Evolutionary conservation across 768 basidiomycete species (phyloP).

Genomic region (Agrocybe chaxingu): DNA sequence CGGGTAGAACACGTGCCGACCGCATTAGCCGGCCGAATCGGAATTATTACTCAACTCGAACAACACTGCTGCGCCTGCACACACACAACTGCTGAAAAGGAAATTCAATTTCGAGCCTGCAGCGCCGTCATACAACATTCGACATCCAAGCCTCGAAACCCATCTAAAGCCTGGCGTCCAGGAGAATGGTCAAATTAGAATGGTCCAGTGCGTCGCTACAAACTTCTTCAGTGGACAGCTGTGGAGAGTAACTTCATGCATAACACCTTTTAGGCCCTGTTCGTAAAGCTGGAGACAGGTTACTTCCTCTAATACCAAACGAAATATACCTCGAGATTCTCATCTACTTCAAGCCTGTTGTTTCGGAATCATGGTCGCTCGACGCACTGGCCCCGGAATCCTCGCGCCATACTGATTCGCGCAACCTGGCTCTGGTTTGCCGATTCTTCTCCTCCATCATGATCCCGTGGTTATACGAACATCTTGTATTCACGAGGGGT

Average conservation of each 20-base stretch:
- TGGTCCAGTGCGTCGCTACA: slow-evolving; percentile 8
- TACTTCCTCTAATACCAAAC: slow-evolving; percentile 32
- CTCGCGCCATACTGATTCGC: slow-evolving; percentile 10
- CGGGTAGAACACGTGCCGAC: too few species aligned
- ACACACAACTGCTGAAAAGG: too few species aligned
- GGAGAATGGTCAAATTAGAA: too few species aligned
- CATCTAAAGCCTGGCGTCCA: too few species aligned
- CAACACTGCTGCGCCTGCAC: too few species aligned
- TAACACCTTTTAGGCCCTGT: slow-evolving; percentile 12
- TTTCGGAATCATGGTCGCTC: slow-evolving; percentile 6
- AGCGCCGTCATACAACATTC: too few species aligned
- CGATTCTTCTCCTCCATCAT: slow-evolving; percentile 36
- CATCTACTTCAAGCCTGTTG: slow-evolving; percentile 22
- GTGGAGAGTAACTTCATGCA: neutral
- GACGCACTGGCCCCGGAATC: slow-evolving; percentile 12
- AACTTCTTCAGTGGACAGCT: neutral
- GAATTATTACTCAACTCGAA: too few species aligned
- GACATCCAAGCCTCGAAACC: too few species aligned
- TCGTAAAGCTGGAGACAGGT: slow-evolving; percentile 7
- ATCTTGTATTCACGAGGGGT: slow-evolving; percentile 10
- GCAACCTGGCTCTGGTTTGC: slow-evolving; percentile 37
- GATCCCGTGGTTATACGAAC: slow-evolving; percentile 37
- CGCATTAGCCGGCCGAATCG: too few species aligned
- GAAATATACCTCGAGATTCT: slow-evolving; percentile 45
- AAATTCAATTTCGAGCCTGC: too few species aligned